These are phyloP conservation scores for Aspergillus spinulosporus DNA, from an alignment of 2,329 filamentous ascomycete genomes.

Conservation along the genomic window DNA sequence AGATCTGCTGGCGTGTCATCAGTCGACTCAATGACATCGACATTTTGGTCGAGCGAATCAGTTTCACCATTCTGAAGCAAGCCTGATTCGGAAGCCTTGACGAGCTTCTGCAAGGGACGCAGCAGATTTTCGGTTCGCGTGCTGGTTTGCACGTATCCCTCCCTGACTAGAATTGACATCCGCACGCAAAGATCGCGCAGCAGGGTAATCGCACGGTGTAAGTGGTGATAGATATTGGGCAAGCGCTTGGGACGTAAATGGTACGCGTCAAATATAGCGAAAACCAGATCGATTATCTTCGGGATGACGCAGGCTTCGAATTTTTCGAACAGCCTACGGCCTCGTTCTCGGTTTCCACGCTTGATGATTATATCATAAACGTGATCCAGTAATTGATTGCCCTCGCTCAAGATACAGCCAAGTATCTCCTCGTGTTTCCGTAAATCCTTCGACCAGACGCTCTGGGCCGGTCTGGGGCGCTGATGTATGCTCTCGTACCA, in stretches of 20 bases:
- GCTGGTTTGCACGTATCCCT: slow-evolving; percentile 9
- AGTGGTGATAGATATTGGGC: slow-evolving; percentile 19
- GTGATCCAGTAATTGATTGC: slow-evolving; percentile 14
- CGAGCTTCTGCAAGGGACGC: slow-evolving; percentile 16
- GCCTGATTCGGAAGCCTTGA: slow-evolving; percentile 14
- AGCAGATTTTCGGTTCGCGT: slow-evolving; percentile 13
- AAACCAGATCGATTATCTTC: slow-evolving; percentile 19
- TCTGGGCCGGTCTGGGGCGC: not conserved
- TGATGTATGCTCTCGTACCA: slow-evolving; percentile 10
- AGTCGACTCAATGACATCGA: not conserved
- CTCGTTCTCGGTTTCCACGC: not conserved
- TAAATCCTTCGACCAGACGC: not conserved
- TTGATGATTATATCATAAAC: slow-evolving; percentile 11
- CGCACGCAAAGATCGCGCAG: slow-evolving; percentile 19
- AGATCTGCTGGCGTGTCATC: not conserved
- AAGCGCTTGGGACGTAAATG: slow-evolving; percentile 17
- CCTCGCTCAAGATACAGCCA: slow-evolving; percentile 17
- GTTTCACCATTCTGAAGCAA: not conserved
- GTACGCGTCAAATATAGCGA: slow-evolving; percentile 25
- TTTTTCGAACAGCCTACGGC: slow-evolving; percentile 18
- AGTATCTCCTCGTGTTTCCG: slow-evolving; percentile 8
- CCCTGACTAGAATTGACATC: slow-evolving; percentile 14
- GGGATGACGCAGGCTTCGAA: slow-evolving; percentile 26
- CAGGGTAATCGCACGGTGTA: slow-evolving; percentile 21
- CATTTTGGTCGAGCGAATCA: not conserved